Percentiles rank a stretch among this genome's conserved stretches.
Evolutionary conservation across 2,329 filamentous ascomycete species (phyloP).

Genomic region (Cladophialophora exuberans): DNA sequence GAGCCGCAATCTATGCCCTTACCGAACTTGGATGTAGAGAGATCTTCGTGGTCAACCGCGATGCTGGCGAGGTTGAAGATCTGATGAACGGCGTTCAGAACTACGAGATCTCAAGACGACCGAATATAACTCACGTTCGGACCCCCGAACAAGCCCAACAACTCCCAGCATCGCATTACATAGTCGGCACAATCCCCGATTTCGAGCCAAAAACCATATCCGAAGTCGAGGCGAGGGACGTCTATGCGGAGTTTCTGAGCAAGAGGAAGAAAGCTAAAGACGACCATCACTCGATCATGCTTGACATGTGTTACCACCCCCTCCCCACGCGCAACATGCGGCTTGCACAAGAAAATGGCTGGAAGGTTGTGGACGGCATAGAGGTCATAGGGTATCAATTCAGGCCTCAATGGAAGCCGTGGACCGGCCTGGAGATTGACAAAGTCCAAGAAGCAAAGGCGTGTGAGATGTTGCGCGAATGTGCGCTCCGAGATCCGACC

Average conservation of each 20-base stretch:
- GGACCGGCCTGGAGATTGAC: conserved; percentile 12
- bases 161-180: neutral
- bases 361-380: conserved; percentile 11
- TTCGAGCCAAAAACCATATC: conserved; percentile 2
- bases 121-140: conserved; percentile 60
- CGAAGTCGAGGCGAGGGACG: conserved; percentile 9
- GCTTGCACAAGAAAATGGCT: conserved; percentile 18
- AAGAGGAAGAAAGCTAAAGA: neutral
- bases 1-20: conserved; percentile 76
- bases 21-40: conserved; percentile 31
- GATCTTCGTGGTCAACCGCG: conserved; percentile 37
- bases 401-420: conserved; percentile 9
- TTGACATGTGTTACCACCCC: conserved; percentile 23
- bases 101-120: conserved; percentile 5
- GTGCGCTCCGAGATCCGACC: conserved; percentile 4
- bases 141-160: conserved; percentile 62
- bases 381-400: conserved; percentile 18
- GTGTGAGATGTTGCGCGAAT: conserved; percentile 7
- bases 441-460: conserved; percentile 4
- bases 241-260: conserved; percentile 11
- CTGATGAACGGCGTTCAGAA: conserved; percentile 8
- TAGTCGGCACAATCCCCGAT: conserved; percentile 19
- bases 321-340: conserved; percentile 3
- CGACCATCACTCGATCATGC: conserved; percentile 4
- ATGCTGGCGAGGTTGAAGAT: conserved; percentile 9